These are phyloP conservation scores for Erodium texanum DNA, from an alignment of 441 rosid genomes.

Conservation along the genomic window DNA sequence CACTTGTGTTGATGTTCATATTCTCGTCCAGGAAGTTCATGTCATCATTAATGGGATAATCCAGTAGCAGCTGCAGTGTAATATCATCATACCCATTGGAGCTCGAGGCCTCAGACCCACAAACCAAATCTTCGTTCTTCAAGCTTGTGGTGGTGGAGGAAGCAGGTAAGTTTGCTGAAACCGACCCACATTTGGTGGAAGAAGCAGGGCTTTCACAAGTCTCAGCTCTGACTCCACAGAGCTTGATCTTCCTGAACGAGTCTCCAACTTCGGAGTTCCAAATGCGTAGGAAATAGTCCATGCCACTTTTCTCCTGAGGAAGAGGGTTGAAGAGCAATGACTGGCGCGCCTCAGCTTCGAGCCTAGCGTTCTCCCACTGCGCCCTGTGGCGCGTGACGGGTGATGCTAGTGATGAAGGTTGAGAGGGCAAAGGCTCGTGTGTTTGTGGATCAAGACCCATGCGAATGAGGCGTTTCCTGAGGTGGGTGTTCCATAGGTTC, in stretches of 20 bases:
- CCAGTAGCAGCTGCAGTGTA: conserved; percentile 63
- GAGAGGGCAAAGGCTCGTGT: conserved; percentile 50
- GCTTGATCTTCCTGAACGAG: conserved; percentile 35
- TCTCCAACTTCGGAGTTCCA: conserved; percentile 73
- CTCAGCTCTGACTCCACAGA: conserved; percentile 15
- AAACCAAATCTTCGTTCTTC: conserved; percentile 24
- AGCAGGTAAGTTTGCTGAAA: conserved; percentile 28
- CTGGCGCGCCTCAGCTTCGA: conserved; percentile 67
- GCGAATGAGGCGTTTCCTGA: conserved; percentile 27
- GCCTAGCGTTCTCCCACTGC: conserved; percentile 69
- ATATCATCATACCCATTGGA: conserved; percentile 37
- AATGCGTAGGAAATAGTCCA: conserved; percentile 43
- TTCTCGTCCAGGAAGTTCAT: conserved; percentile 80
- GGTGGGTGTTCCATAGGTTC: conserved; percentile 51
- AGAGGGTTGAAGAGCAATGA: conserved; percentile 32
- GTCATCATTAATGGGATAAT: conserved; percentile 77
- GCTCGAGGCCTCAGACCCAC: conserved; percentile 41
- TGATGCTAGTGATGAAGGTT: conserved; percentile 32
- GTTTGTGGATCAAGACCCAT: conserved; percentile 75
- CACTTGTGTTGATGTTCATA: neutral
- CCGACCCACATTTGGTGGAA: conserved; percentile 44
- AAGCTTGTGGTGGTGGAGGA: conserved; percentile 24
- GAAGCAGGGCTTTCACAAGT: conserved; percentile 27
- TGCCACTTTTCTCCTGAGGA: conserved; percentile 13
- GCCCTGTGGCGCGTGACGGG: conserved; percentile 60